A percentile compares a stretch with the other conserved stretches of the same genome.
phyloP scores from a whole-genome alignment of 176 grass and related monocot species.

The Avena sativa region DNA sequence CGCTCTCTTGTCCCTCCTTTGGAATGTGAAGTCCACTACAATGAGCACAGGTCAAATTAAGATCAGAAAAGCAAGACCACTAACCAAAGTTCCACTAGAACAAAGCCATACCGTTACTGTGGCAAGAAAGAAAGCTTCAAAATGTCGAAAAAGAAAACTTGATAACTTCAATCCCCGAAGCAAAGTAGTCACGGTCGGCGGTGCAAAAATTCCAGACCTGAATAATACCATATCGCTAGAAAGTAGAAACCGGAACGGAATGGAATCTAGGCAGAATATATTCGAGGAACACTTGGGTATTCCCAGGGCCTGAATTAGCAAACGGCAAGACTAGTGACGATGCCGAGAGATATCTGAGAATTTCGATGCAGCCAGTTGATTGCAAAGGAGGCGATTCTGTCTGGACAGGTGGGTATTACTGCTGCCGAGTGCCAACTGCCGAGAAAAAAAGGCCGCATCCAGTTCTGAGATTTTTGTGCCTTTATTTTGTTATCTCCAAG shows the following conservation, averaged over 20 bases:
- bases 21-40: constrained; percentile 64
- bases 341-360: constrained; percentile 35
- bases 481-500: background rate
- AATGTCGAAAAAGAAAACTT: constrained; percentile 34
- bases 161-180: background rate
- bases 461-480: constrained; percentile 31
- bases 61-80: background rate
- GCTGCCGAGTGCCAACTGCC: constrained; percentile 13
- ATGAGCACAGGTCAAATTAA: constrained; percentile 24
- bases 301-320: constrained; percentile 46
- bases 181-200: background rate
- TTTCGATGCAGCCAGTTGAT: constrained; percentile 22
- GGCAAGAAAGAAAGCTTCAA: constrained; percentile 5
- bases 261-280: constrained; percentile 37
- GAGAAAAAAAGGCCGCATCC: constrained; percentile 39
- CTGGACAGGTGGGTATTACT: constrained; percentile 4
- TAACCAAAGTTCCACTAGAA: background rate
- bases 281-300: constrained; percentile 48
- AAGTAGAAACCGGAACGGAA: constrained; percentile 46
- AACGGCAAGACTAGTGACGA: constrained; percentile 28
- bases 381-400: constrained; percentile 18
- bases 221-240: constrained; percentile 41
- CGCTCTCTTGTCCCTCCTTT: constrained; percentile 61
- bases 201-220: background rate
- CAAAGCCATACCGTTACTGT: background rate